Conservation (phyloP, 2,329 filamentous ascomycete species). For the Lachnellula occidentalis region DNA sequence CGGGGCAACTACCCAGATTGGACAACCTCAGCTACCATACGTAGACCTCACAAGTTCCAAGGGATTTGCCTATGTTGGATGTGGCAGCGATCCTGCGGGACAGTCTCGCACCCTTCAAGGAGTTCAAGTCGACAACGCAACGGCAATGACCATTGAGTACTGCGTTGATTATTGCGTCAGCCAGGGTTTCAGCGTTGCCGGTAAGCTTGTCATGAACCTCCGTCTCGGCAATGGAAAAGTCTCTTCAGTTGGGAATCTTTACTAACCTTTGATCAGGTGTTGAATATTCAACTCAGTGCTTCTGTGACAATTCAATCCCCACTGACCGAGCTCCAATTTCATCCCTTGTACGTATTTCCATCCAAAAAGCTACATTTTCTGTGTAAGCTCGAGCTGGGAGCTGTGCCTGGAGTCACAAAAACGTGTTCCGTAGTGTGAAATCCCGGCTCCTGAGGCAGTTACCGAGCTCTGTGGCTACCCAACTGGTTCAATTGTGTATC, state of each 20-base stretch:
- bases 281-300: slow-evolving; percentile 30
- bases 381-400: too few relatives aligned
- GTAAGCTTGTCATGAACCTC: slow-evolving; percentile 1
- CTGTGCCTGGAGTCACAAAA: too few relatives aligned
- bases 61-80: slow-evolving; percentile 56
- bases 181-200: slow-evolving; percentile 4
- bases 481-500: too few relatives aligned
- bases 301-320: slow-evolving; percentile 20
- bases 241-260: neutral
- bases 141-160: slow-evolving; percentile 6
- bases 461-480: too few relatives aligned
- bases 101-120: slow-evolving; percentile 41
- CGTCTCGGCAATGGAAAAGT: neutral
- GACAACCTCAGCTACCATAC: slow-evolving; percentile 40
- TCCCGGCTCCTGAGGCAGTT: too few relatives aligned
- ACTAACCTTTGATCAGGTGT: slow-evolving; percentile 21
- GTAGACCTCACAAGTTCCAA: slow-evolving; percentile 40
- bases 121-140: slow-evolving; percentile 1
- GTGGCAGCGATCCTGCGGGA: slow-evolving; percentile 45
- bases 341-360: slow-evolving; percentile 24
- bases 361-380: too few relatives aligned
- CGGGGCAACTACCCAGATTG: slow-evolving; percentile 43
- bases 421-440: too few relatives aligned
- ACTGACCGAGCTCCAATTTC: slow-evolving; percentile 13
- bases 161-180: slow-evolving; percentile 7